Percentiles rank a stretch among this genome's conserved stretches.
Conservation (phyloP, 441 rosid species). For the Aquilaria agallochum region DNA sequence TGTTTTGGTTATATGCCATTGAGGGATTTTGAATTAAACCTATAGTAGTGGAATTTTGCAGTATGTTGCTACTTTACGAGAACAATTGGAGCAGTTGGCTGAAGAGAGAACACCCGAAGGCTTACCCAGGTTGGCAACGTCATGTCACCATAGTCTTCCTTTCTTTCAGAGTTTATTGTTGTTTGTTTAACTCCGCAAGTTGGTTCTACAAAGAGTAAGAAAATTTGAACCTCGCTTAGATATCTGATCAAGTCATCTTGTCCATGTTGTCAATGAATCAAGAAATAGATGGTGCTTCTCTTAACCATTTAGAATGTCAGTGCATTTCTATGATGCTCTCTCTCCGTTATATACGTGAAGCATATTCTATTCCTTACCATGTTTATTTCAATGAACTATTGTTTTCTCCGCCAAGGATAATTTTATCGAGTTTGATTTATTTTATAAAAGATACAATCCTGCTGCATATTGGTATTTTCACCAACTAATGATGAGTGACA, state of each 20-base stretch:
- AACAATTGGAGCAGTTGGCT: conserved; percentile 60
- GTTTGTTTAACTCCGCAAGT: neutral
- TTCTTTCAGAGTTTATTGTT: neutral
- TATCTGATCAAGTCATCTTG: conserved; percentile 1
- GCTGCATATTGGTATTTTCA: too few relatives aligned
- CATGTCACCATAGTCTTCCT: neutral
- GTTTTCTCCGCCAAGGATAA: too few relatives aligned
- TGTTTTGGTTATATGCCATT: neutral
- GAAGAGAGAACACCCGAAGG: conserved; percentile 80
- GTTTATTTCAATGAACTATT: too few relatives aligned
- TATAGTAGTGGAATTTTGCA: conserved; percentile 19
- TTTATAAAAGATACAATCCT: too few relatives aligned
- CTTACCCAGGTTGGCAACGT: conserved; percentile 47
- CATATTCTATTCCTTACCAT: too few relatives aligned
- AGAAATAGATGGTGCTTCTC: neutral
- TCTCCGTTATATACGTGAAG: too few relatives aligned
- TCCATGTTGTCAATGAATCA: neutral
- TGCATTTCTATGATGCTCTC: too few relatives aligned
- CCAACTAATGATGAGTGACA: too few relatives aligned
- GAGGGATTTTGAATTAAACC: neutral
- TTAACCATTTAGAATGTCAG: neutral
- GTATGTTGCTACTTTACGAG: conserved; percentile 87
- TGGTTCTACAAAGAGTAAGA: neutral
- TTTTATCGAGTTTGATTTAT: too few relatives aligned
- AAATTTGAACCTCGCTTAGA: neutral